Evolutionary conservation across 306 rosid species (phyloP).

Genomic region (Trichosanthes cucumerina): DNA sequence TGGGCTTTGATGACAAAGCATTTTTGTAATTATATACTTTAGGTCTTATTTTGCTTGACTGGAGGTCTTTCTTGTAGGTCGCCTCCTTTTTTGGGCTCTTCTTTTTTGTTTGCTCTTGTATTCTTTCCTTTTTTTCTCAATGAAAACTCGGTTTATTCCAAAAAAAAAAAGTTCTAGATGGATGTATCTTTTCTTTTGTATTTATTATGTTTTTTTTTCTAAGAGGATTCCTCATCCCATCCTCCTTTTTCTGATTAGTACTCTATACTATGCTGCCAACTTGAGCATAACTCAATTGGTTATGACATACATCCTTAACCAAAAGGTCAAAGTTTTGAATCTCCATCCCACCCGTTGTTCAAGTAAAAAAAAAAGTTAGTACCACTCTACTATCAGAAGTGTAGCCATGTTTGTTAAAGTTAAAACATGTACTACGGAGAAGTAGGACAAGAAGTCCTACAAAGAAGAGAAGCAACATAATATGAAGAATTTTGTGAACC

Average conservation of each 20-base stretch:
- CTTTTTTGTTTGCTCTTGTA: no score
- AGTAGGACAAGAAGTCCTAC: conserved; percentile 5
- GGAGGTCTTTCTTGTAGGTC: no score
- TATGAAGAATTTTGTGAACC: not conserved
- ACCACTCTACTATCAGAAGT: not conserved
- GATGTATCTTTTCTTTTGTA: not conserved
- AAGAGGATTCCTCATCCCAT: not conserved
- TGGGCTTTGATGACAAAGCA: no score
- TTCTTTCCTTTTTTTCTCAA: no score
- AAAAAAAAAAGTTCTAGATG: no score
- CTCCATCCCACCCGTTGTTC: not conserved
- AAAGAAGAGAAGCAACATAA: not conserved
- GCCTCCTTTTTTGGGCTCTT: no score
- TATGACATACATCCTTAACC: not conserved
- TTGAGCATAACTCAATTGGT: not conserved
- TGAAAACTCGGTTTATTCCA: no score
- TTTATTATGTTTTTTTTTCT: not conserved
- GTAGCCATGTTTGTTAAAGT: not conserved
- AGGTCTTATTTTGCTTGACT: no score
- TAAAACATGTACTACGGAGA: not conserved
- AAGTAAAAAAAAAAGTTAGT: not conserved
- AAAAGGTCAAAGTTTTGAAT: not conserved
- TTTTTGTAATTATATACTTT: no score
- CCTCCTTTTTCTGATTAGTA: not conserved
- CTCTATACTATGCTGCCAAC: not conserved